Evolutionary conservation across 345 rosid genomes (phyloP).

Genomic region (Syzygium aromaticum): DNA sequence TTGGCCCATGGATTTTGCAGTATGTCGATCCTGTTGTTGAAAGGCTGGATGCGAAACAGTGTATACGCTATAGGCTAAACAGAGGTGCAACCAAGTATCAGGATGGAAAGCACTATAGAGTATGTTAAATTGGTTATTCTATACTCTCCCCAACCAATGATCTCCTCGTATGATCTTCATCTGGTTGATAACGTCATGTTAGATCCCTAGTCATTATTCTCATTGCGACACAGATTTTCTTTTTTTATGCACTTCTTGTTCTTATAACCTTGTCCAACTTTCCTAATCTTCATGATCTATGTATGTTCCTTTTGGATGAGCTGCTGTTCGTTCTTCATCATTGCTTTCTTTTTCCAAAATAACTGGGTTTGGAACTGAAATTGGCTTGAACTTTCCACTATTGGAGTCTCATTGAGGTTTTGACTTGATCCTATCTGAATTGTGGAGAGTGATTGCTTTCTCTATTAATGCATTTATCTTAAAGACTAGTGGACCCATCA

Average conservation of each 20-base stretch:
- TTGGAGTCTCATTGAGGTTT: neutral
- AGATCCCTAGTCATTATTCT: neutral
- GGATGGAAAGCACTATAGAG: constrained; percentile 88
- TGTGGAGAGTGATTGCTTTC: neutral
- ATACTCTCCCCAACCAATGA: neutral
- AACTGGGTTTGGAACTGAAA: neutral
- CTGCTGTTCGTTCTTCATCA: neutral
- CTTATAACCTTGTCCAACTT: neutral
- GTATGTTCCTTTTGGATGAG: neutral
- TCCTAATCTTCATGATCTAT: neutral
- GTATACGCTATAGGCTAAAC: constrained; percentile 58
- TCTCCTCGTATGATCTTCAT: neutral
- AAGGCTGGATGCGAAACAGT: constrained; percentile 67
- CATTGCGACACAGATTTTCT: neutral
- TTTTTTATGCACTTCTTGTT: neutral
- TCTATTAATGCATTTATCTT: neutral
- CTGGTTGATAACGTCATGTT: neutral
- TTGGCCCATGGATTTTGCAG: constrained; percentile 32
- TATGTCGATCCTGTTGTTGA: constrained; percentile 78
- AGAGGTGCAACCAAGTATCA: constrained; percentile 85
- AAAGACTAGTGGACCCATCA: neutral
- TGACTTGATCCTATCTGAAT: neutral
- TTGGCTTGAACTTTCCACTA: neutral
- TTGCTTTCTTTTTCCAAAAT: neutral
- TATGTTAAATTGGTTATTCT: constrained; percentile 20